A percentile compares a stretch with the other conserved stretches of the same genome.
These are phyloP conservation scores for Whalleya microplaca DNA, from an alignment of 2,329 filamentous ascomycete species.

Conservation along the genomic window DNA sequence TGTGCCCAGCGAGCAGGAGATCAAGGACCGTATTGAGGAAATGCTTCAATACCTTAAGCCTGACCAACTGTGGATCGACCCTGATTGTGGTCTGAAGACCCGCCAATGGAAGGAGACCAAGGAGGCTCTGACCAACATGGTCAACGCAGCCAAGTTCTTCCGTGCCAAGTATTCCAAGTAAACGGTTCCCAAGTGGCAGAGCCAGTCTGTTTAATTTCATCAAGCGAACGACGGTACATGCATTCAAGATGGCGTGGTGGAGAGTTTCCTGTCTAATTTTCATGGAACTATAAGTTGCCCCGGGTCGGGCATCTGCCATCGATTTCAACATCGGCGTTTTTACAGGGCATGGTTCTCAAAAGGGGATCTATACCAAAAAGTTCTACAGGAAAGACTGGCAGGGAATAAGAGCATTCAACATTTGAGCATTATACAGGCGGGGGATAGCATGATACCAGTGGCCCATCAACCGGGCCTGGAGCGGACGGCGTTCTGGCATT, in stretches of 20 bases:
- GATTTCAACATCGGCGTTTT: constrained; percentile 65
- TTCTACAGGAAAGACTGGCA: constrained; percentile 36
- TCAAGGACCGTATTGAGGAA: constrained; percentile 96
- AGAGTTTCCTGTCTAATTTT: constrained; percentile 32
- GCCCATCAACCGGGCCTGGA: constrained; percentile 42
- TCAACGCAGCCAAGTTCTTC: constrained; percentile 97
- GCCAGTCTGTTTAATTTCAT: constrained; percentile 11
- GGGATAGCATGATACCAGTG: constrained; percentile 39
- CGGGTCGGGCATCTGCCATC: constrained; percentile 42
- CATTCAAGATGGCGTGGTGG: constrained; percentile 24
- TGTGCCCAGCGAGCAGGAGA: constrained; percentile 96
- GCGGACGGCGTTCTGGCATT: constrained; percentile 39
- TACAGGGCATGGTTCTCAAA: constrained; percentile 34
- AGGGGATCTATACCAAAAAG: constrained; percentile 40
- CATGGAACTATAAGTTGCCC: constrained; percentile 41
- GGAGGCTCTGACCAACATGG: constrained; percentile 93
- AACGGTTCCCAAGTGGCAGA: constrained; percentile 28
- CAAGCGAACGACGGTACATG: constrained; percentile 19
- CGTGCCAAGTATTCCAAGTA: constrained; percentile 82
- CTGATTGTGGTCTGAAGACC: constrained; percentile 99
- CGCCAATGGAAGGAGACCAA: constrained; percentile 99
- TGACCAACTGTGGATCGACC: constrained; percentile 99
- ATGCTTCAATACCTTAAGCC: constrained; percentile 98
- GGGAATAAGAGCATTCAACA: constrained; percentile 42
- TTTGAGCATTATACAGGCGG: constrained; percentile 37